Conservation (phyloP, 1,139 yeast species). For the Yamadazyma epiphylla region DNA sequence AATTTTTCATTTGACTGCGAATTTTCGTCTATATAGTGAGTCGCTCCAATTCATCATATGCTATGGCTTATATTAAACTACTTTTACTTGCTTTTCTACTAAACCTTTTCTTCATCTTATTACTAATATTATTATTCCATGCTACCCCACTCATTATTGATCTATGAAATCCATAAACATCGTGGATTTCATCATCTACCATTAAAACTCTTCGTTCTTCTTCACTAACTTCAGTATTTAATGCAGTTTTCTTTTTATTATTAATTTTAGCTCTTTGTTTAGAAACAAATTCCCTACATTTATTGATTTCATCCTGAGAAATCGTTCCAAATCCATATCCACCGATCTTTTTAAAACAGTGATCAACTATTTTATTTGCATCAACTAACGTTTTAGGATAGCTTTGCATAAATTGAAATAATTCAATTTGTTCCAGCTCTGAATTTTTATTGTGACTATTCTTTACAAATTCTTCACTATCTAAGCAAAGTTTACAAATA, state of each 20-base stretch:
- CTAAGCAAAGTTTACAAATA: constrained; percentile 74
- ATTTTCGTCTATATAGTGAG: too few species aligned
- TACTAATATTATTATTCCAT: constrained; percentile 54
- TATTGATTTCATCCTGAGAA: constrained; percentile 76
- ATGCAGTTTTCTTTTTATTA: constrained; percentile 30
- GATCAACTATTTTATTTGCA: constrained; percentile 66
- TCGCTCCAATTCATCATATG: too few species aligned
- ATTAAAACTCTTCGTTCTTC: constrained; percentile 36
- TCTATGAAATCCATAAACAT: constrained; percentile 47
- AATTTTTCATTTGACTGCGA: neutral
- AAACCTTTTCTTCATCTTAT: constrained; percentile 45
- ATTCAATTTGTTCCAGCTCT: constrained; percentile 71
- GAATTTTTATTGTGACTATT: constrained; percentile 11
- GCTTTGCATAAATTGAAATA: constrained; percentile 82
- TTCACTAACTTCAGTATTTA: constrained; percentile 35
- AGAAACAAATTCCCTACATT: constrained; percentile 73
- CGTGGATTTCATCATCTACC: constrained; percentile 34
- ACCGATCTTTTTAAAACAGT: constrained; percentile 70
- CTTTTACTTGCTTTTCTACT: constrained; percentile 15
- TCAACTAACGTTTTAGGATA: constrained; percentile 72
- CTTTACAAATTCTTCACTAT: constrained; percentile 41
- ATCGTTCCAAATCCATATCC: constrained; percentile 67
- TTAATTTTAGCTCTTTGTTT: constrained; percentile 49
- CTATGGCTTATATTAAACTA: neutral
- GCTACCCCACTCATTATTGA: constrained; percentile 54